These are phyloP conservation scores for Verticillium isaacii DNA, from an alignment of 2,329 filamentous ascomycete species.

Conservation along the genomic window DNA sequence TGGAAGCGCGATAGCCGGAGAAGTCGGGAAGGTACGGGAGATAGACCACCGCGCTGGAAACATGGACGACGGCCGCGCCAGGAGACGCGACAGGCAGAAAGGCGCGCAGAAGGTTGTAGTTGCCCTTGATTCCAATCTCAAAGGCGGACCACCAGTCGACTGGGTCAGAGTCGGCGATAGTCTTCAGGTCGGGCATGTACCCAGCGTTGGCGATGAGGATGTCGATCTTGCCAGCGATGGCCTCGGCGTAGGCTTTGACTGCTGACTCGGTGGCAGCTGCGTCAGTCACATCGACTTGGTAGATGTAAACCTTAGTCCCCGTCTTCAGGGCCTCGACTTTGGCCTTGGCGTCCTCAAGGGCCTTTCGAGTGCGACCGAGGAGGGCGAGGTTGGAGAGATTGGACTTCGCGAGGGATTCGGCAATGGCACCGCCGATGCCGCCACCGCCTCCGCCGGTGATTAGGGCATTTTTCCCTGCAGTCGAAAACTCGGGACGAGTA, in stretches of 20 bases:
- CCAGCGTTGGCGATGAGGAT: conserved; percentile 23
- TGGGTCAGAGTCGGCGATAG: conserved; percentile 12
- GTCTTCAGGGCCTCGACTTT: conserved; percentile 13
- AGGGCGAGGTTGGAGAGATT: conserved; percentile 47
- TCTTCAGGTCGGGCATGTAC: conserved; percentile 11
- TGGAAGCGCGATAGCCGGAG: conserved; percentile 34
- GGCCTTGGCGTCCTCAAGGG: conserved; percentile 18
- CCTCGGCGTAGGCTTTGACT: conserved; percentile 1
- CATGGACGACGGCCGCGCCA: conserved; percentile 16
- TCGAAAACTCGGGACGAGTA: conserved; percentile 28
- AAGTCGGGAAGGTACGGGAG: conserved; percentile 20
- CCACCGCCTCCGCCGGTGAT: conserved; percentile 41
- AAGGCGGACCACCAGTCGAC: conserved; percentile 20
- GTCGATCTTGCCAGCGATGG: conserved; percentile 12
- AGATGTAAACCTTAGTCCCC: conserved; percentile 11
- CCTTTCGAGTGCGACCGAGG: conserved; percentile 20
- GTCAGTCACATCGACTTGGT: conserved; percentile 13
- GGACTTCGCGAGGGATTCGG: conserved; percentile 31
- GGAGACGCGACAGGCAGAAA: conserved; percentile 12
- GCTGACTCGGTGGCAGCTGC: conserved; percentile 5
- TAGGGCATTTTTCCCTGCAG: conserved; percentile 46
- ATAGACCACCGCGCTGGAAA: conserved; percentile 16
- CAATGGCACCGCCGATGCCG: conserved; percentile 34
- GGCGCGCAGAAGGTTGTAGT: conserved; percentile 14
- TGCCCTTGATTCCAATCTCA: conserved; percentile 18